Conservation (phyloP, 768 basidiomycete genomes). For the Pleurotus citrinopileatus region DNA sequence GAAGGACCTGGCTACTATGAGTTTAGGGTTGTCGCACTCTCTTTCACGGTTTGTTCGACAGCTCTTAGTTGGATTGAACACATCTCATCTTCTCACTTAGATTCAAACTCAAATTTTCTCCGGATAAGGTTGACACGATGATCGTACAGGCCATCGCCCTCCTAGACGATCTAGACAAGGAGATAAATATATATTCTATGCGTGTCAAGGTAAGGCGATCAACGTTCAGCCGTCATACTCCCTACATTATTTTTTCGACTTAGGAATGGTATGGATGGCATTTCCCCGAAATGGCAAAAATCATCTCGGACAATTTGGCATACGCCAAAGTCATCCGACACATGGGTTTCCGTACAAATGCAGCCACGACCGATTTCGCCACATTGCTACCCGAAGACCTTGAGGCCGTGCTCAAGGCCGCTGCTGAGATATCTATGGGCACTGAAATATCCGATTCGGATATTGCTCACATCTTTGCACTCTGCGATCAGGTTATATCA, state of each 20-base stretch:
- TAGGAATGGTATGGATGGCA: conserved; percentile 99
- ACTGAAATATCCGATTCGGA: conserved; percentile 98
- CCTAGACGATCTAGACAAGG: conserved; percentile 98
- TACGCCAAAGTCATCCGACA: conserved; percentile 91
- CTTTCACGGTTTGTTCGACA: conserved; percentile 86
- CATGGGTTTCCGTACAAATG: conserved; percentile 98
- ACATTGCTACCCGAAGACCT: conserved; percentile 95
- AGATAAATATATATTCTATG: conserved; percentile 99
- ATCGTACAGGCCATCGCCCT: conserved; percentile 98
- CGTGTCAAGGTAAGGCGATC: conserved; percentile 78
- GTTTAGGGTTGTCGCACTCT: conserved; percentile 94
- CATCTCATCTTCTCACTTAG: conserved; percentile 34
- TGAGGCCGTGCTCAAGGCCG: conserved; percentile 90
- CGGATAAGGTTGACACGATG: conserved; percentile 99
- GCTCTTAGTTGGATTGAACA: background rate
- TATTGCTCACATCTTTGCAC: conserved; percentile 92
- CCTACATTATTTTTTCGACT: conserved; percentile 4
- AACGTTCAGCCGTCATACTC: background rate
- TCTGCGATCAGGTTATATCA: conserved; percentile 98
- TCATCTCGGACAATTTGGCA: conserved; percentile 94
- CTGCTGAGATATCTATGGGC: conserved; percentile 98
- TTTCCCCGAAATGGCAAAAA: conserved; percentile 99
- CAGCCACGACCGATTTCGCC: conserved; percentile 80
- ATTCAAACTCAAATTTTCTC: conserved; percentile 99
- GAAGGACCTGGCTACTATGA: conserved; percentile 96